Percentiles rank a stretch among this genome's conserved stretches.
These are phyloP conservation scores for Barnettozyma populi DNA, from an alignment of 805 yeast genomes.

Conservation along the genomic window DNA sequence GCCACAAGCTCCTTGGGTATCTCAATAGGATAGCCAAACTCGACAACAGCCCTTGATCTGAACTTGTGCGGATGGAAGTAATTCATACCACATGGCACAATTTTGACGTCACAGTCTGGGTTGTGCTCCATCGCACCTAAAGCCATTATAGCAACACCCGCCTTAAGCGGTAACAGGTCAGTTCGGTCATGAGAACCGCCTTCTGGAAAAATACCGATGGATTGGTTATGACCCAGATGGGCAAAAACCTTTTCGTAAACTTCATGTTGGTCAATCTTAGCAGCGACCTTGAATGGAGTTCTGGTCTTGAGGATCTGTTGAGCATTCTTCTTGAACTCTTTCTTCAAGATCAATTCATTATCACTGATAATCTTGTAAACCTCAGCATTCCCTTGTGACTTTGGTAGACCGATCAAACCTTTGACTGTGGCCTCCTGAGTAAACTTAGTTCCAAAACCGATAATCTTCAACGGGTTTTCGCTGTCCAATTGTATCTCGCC, in stretches of 20 bases:
- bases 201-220: constrained; percentile 93
- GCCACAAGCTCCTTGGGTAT: constrained; percentile 57
- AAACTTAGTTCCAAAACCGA: constrained; percentile 67
- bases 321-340: constrained; percentile 58
- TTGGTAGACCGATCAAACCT: constrained; percentile 74
- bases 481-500: constrained; percentile 62
- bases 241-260: constrained; percentile 83
- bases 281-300: constrained; percentile 64
- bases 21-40: constrained; percentile 84
- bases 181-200: constrained; percentile 98
- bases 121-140: constrained; percentile 83
- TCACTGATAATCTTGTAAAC: constrained; percentile 65
- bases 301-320: constrained; percentile 43
- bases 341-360: constrained; percentile 59
- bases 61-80: constrained; percentile 95
- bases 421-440: constrained; percentile 46
- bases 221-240: constrained; percentile 73
- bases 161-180: constrained; percentile 84
- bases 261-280: constrained; percentile 75
- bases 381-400: constrained; percentile 70
- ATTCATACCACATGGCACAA: constrained; percentile 97
- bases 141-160: constrained; percentile 98
- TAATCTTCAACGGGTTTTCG: constrained; percentile 46
- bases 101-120: constrained; percentile 71
- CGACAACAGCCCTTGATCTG: constrained; percentile 91